These are phyloP conservation scores for Dipodascus geniculatus DNA, from an alignment of 805 yeast genomes.

Conservation along the genomic window DNA sequence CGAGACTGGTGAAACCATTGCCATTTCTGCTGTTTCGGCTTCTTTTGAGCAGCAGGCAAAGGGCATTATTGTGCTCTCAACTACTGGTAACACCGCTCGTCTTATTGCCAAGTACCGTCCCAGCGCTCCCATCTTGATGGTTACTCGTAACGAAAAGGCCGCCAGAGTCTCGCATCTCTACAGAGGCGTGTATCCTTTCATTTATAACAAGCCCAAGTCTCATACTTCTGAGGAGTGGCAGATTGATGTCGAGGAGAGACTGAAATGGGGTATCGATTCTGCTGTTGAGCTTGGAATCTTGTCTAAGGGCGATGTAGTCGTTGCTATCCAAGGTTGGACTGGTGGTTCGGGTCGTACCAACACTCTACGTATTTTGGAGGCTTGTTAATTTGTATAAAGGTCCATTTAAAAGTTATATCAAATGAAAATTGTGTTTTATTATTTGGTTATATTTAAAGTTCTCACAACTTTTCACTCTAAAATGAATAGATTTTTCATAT, in stretches of 20 bases:
- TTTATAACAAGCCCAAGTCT: slow-evolving; percentile 52
- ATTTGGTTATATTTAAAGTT: too few relatives aligned
- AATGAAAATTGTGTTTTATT: too few relatives aligned
- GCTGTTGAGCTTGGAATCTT: slow-evolving; percentile 81
- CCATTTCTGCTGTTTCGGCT: slow-evolving; percentile 94
- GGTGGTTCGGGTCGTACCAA: slow-evolving; percentile 98
- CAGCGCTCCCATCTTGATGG: slow-evolving; percentile 92
- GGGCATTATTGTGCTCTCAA: slow-evolving; percentile 92
- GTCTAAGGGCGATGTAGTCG: slow-evolving; percentile 75
- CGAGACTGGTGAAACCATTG: slow-evolving; percentile 90
- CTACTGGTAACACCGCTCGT: slow-evolving; percentile 93
- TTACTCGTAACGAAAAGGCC: slow-evolving; percentile 86
- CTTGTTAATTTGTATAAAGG: slow-evolving; percentile 23
- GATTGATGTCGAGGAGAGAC: slow-evolving; percentile 89
- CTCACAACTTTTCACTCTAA: too few relatives aligned
- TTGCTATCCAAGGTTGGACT: slow-evolving; percentile 97
- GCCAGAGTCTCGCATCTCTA: slow-evolving; percentile 94
- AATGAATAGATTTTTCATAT: too few relatives aligned
- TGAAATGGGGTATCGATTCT: slow-evolving; percentile 83
- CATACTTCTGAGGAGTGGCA: slow-evolving; percentile 68
- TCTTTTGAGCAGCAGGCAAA: slow-evolving; percentile 92
- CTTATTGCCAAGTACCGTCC: slow-evolving; percentile 97
- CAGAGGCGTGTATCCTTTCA: slow-evolving; percentile 98
- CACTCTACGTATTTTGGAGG: slow-evolving; percentile 86
- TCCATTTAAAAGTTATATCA: neutral